phyloP scores from a whole-genome alignment of 306 rosid species.

The Quercus aquifolioides region DNA sequence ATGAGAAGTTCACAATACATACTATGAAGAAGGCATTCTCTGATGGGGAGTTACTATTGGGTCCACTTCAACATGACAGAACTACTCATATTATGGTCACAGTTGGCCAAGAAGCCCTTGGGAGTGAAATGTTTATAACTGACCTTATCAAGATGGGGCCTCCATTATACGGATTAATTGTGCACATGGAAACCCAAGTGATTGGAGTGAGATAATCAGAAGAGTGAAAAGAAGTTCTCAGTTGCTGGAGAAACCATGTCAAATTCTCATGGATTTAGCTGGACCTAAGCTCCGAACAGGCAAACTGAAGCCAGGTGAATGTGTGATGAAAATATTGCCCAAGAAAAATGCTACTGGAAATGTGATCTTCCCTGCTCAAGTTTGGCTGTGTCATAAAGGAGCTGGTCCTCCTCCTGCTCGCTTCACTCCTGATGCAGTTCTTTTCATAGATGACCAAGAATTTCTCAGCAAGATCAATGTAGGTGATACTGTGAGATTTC shows the following conservation, averaged over 20 bases:
- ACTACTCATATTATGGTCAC: not conserved
- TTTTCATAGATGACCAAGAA: conserved; percentile 2
- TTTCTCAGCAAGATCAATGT: not conserved
- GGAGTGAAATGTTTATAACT: not conserved
- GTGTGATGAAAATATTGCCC: conserved; percentile 1
- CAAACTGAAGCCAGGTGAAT: conserved; percentile 11
- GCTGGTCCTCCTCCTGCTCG: not conserved
- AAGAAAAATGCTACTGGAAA: conserved; percentile 4
- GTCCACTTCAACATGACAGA: conserved; percentile 4
- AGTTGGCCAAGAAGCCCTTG: not conserved
- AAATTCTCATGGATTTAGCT: conserved; percentile 13
- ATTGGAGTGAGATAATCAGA: not conserved
- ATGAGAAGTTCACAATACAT: not conserved
- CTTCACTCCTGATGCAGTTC: conserved; percentile 2
- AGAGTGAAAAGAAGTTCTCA: conserved; percentile 2
- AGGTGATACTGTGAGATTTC: not conserved
- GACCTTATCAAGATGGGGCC: not conserved
- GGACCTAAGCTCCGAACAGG: conserved; percentile 9
- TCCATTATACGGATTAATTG: conserved; percentile 2
- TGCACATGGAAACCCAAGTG: not conserved
- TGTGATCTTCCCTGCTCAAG: conserved; percentile 10
- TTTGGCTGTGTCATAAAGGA: not conserved
- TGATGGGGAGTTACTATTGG: not conserved
- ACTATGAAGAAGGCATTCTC: not conserved
- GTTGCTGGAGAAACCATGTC: conserved; percentile 6